Percentiles rank a stretch among this genome's conserved stretches.
phyloP scores from a whole-genome alignment of 441 rosid genomes.

The Croton setiger region DNA sequence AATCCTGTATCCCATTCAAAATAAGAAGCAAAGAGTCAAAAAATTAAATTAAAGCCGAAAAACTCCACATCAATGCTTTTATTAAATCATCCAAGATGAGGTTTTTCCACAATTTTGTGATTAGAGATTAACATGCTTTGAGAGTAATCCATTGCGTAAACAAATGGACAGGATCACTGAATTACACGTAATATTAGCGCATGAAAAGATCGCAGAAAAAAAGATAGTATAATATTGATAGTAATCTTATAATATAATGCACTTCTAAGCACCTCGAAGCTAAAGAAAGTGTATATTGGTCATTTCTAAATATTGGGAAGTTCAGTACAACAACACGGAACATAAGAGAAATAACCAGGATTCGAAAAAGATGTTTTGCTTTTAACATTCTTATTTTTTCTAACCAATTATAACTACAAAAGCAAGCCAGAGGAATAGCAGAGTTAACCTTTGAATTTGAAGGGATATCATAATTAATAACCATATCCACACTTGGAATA shows the following conservation, averaged over 20 bases:
- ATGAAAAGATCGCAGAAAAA: no score
- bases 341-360: not conserved
- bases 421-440: slow-evolving; percentile 2
- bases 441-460: slow-evolving; percentile 75
- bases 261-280: not conserved
- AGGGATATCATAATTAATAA: slow-evolving; percentile 80
- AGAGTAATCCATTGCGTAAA: no score
- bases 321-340: no score
- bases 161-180: no score
- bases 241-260: no score
- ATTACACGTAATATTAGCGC: no score
- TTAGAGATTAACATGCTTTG: not conserved
- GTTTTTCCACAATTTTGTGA: not conserved
- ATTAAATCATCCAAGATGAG: not conserved
- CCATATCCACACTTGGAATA: slow-evolving; percentile 93
- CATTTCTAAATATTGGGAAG: not conserved
- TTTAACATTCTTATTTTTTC: not conserved
- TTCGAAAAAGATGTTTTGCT: not conserved
- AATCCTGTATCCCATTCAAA: slow-evolving; percentile 50
- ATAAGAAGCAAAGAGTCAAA: not conserved
- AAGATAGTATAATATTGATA: no score
- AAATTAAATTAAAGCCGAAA: not conserved
- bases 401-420: not conserved
- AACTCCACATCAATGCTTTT: not conserved
- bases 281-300: not conserved